phyloP scores from a whole-genome alignment of 2,329 filamentous ascomycete genomes.

The Chaetomiaceae sp. region DNA sequence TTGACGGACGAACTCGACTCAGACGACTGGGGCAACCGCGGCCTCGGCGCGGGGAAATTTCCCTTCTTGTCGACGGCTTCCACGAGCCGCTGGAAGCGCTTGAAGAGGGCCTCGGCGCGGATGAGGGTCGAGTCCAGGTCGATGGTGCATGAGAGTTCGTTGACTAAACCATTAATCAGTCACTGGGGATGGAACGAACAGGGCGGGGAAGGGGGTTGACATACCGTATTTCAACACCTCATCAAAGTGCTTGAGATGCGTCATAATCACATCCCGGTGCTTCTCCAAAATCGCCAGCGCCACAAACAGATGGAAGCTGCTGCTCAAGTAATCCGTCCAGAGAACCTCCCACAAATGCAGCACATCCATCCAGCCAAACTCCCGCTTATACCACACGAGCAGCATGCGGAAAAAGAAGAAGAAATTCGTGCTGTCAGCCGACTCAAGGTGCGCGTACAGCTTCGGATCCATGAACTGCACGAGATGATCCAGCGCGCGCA shows the following conservation, averaged over 20 bases:
- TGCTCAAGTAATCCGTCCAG: constrained; percentile 88
- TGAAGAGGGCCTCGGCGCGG: constrained; percentile 83
- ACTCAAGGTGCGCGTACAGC: constrained; percentile 84
- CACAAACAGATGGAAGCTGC: constrained; percentile 91
- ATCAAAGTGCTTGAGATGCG: constrained; percentile 89
- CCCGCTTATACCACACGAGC: constrained; percentile 97
- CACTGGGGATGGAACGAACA: not conserved
- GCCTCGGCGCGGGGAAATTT: constrained; percentile 40
- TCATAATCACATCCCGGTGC: constrained; percentile 94
- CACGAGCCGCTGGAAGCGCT: constrained; percentile 79
- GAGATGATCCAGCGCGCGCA: constrained; percentile 86
- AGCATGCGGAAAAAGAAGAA: constrained; percentile 99
- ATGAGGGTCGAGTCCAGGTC: constrained; percentile 83
- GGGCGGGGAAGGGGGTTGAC: constrained; percentile 31
- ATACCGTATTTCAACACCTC: constrained; percentile 93
- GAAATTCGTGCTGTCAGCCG: constrained; percentile 94
- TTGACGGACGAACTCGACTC: not conserved
- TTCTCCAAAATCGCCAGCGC: constrained; percentile 93
- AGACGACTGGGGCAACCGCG: not conserved
- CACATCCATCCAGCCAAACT: constrained; percentile 87
- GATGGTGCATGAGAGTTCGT: constrained; percentile 90
- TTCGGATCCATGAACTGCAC: constrained; percentile 96
- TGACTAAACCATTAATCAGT: constrained; percentile 53
- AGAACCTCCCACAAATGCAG: constrained; percentile 85
- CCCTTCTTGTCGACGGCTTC: constrained; percentile 90